Conservation (phyloP, 2,329 filamentous ascomycete species). For the Paecilomyces variotii region DNA sequence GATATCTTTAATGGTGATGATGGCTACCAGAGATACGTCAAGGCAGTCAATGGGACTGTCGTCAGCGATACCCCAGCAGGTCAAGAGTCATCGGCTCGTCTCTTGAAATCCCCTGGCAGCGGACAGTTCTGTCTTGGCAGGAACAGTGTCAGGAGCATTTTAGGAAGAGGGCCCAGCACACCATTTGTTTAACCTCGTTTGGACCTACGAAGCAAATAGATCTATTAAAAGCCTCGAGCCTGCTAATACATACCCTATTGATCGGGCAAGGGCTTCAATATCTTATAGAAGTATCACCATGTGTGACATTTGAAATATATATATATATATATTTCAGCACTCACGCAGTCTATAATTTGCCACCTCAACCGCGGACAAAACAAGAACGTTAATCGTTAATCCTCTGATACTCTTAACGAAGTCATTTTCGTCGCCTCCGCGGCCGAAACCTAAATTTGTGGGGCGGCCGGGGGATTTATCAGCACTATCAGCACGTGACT, state of each 20-base stretch:
- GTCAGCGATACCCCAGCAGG: constrained; percentile 9
- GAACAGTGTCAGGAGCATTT: constrained; percentile 22
- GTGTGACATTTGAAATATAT: too few species aligned
- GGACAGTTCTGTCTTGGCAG: constrained; percentile 5
- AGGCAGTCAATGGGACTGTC: constrained; percentile 20
- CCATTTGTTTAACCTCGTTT: not conserved
- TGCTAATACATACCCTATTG: too few species aligned
- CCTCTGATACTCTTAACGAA: too few species aligned
- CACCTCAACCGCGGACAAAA: too few species aligned
- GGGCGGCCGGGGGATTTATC: not conserved
- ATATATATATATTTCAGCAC: too few species aligned
- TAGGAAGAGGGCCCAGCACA: constrained; percentile 29
- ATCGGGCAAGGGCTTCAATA: too few species aligned
- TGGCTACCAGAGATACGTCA: constrained; percentile 15
- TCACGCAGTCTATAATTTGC: too few species aligned
- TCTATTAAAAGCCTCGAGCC: not conserved
- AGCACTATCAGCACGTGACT: not conserved
- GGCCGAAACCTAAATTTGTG: not conserved
- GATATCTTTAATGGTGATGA: constrained; percentile 17
- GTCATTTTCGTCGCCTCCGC: too few species aligned
- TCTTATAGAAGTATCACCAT: too few species aligned
- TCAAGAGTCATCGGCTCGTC: not conserved
- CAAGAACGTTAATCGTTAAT: too few species aligned
- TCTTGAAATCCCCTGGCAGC: not conserved
- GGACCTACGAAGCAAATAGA: not conserved